A percentile compares a stretch with the other conserved stretches of the same genome.
Conservation (phyloP, 2,329 filamentous ascomycete genomes). For the Cladophialophora chaetospira region DNA sequence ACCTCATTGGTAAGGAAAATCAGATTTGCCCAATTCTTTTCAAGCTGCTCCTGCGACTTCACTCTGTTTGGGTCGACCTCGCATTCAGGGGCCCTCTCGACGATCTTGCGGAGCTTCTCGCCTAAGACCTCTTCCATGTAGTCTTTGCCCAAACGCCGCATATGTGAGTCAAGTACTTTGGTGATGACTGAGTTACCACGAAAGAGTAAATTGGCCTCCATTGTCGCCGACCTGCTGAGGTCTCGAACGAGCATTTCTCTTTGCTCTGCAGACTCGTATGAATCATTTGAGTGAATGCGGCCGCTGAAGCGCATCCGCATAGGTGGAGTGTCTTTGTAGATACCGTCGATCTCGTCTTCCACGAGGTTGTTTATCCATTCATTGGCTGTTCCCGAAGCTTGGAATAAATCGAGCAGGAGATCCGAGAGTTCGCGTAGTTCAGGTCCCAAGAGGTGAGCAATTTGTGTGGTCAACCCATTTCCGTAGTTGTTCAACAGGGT, state of each 20-base stretch:
- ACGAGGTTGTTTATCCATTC: constrained; percentile 94
- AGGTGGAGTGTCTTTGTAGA: constrained; percentile 76
- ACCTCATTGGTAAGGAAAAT: constrained; percentile 76
- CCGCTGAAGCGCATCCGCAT: constrained; percentile 63
- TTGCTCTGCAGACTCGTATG: constrained; percentile 58
- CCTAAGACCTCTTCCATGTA: constrained; percentile 85
- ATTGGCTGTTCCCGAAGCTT: constrained; percentile 78
- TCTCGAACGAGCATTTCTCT: constrained; percentile 64
- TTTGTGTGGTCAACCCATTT: constrained; percentile 79
- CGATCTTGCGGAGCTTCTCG: constrained; percentile 86
- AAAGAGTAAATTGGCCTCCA: constrained; percentile 92
- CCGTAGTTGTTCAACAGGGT: constrained; percentile 83
- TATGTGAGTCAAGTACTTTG: constrained; percentile 90
- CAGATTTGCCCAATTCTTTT: constrained; percentile 79
- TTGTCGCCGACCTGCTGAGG: constrained; percentile 64
- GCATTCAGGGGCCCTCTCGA: constrained; percentile 85
- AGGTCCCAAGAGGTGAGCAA: constrained; percentile 72
- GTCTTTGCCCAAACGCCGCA: constrained; percentile 90
- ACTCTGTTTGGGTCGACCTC: constrained; percentile 91
- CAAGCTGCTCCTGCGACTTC: constrained; percentile 66
- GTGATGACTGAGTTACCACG: constrained; percentile 92
- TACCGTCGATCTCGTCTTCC: constrained; percentile 95
- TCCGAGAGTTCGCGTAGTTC: constrained; percentile 35
- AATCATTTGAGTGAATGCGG: constrained; percentile 65
- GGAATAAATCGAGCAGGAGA: constrained; percentile 75